Evolutionary conservation across 345 rosid genomes (phyloP), one percentile per base, ranked within the genome.

Genomic region (Euphorbia pulcherrima): DNA sequence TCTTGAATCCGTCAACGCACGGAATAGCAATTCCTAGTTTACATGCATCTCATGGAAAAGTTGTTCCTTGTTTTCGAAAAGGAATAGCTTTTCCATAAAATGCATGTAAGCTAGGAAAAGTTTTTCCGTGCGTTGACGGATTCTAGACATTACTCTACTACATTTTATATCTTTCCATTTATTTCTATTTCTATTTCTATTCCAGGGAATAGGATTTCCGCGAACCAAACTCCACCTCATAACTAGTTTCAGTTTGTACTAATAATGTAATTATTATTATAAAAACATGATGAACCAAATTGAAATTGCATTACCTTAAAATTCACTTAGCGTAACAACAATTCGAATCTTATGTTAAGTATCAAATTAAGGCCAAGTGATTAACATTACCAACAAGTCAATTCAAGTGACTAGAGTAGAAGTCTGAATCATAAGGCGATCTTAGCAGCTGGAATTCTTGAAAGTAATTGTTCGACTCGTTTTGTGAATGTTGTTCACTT

Each of bases 361-460:
- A 57, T 60, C 33, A 3, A 0, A 67, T 8, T 14, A 48, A 48
- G 26, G 26, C 37, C 13, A 44, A 41, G 48, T 28, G 20, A 13
- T 50, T 18, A 51, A 51, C 60, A 17, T n/a, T 33, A 30, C 40
- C 4, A 2, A 26, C 29, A 29, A 35, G 35, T 86, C 78, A 88
- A 77, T 81, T 82, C 70, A 84, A 59, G 51, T 76, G 81, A 64
- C 69, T 78, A 63, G 81, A 71, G 75, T 79, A 79, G 68, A 77
- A 86, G 77, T 69, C 78, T 26, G 47, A 30, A 23, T 84, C 88
- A 44, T 79, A 81, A 1, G 83, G 76, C 39, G 68, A 56, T 68
- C 76, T 72, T 48, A 74, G 68, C 64, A 72, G 79, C 67, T 59
- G 85, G 73, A 78, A 75, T 77, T 82, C 85, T 70, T 72, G 88